Evolutionary conservation across 805 yeast genomes (phyloP), one percentile per base, ranked within the genome.

Genomic region (Hanseniaspora meyeri): DNA sequence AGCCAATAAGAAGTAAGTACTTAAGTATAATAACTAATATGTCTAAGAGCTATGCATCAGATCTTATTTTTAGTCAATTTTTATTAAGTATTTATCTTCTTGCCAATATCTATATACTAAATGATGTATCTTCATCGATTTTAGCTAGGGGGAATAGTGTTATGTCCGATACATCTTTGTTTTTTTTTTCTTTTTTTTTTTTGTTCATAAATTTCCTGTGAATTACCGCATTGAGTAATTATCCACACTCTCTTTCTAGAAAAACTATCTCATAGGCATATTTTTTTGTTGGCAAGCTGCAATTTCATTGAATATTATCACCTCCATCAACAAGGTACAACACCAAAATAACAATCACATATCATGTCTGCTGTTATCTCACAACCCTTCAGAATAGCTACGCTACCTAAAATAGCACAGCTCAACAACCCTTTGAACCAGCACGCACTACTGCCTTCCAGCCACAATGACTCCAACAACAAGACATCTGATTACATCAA

Each of bases 341-440:
- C n/a, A n/a, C n/a, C 34, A 8, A 32, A 12, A 14, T 12, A 36
- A 36, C 43, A 5, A 20, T 12, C 19, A 24, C 27, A 24, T 16
- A 42, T 11, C n/a, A 56, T 56, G 58, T 29, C 52, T 16, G 49
- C 53, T 16, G 64, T 68, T 10, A 59, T 69, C 14, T 68, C 71
- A 1, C 71, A 67, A 59, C 70, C 72, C 7, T 69, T 69, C 19
- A 64, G 68, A 52, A 60, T 69, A 17, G 63, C 69, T 7, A 58
- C 61, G 4, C 60, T 69, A n/a, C 72, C 72, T 24, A 67, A 66
- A 58, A 62, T 66, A 14, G 57, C 64, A 17, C 64, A 66, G 14
- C 58, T 66, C 43, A 65, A 64, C 40, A 62, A 65, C 46, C 63
- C 58, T 54, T 58, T 62, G 1, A 55, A 57, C 17, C 70, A 66